Evolutionary conservation across 768 basidiomycete species (phyloP), one percentile per base, ranked within the genome.

Genomic region (Mycena chlorophos): DNA sequence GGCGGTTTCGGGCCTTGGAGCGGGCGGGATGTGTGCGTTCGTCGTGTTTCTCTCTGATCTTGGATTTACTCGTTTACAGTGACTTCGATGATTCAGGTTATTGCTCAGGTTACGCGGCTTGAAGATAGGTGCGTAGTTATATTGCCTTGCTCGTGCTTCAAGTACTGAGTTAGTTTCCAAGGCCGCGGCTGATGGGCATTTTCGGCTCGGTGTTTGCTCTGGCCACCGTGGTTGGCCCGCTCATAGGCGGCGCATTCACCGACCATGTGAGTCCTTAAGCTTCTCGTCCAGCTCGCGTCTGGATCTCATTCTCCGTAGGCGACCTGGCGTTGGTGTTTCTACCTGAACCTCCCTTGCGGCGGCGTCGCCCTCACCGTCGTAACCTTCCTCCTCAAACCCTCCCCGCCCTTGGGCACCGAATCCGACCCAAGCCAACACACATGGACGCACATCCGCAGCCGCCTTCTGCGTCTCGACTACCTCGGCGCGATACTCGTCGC

Each of bases 401-500:
- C 42, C 3, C 52, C 52, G 19, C 53, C 48, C 5, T 28, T 48
- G 13, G 50, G 48, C 5, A n/a, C n/a, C n/a, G n/a, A n/a, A n/a
- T 22, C 54, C 5, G 49, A 56, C 25, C 49, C 49, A 1, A 31
- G 6, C 4, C 26, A 49, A n/a, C 48, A 49, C 6, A 43, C 51
- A 5, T 30, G n/a, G 29, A 4, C 53, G 37, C 55, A 61, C 29
- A 5, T 52, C n/a, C 6, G 26, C 5, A 2, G 13, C 5, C 54
- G 51, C n/a, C 54, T 50, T 55, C 8, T 59, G 19, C 28, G 53
- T 42, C 63, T 77, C 47, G 75, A 78, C 57, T 75, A 67, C 65
- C 8, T 77, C 45, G 77, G 75, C 12, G 66, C 70, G 0, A 56
- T 61, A 23, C 65, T 77, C n/a, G 66, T 71, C 39, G 62, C 77